Evolutionary conservation across 2,329 filamentous ascomycete genomes (phyloP).

Genomic region (Xylaria sp.): DNA sequence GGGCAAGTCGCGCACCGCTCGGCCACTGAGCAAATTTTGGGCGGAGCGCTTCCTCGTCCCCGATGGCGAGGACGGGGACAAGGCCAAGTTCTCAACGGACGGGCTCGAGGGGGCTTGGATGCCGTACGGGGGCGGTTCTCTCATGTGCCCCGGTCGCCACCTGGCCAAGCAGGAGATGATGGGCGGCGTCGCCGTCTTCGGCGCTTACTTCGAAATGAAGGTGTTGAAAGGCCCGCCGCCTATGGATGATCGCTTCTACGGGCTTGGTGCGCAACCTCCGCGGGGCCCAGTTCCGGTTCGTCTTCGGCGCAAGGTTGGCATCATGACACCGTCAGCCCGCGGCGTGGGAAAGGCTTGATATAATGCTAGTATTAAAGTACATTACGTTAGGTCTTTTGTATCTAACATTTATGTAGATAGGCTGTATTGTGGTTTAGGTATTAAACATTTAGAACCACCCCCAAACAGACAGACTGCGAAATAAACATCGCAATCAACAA

Average conservation of each 20-base stretch:
- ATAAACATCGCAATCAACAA: too few relatives aligned
- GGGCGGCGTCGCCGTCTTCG: background rate
- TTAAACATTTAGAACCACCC: too few relatives aligned
- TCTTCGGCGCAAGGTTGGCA: conserved; percentile 22
- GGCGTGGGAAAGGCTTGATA: too few relatives aligned
- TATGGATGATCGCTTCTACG: conserved; percentile 23
- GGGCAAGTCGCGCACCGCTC: background rate
- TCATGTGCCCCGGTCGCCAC: conserved; percentile 39
- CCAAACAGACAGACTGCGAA: too few relatives aligned
- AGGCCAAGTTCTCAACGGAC: conserved; percentile 16
- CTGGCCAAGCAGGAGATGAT: conserved; percentile 32
- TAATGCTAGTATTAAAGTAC: too few relatives aligned
- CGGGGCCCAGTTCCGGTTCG: conserved; percentile 12
- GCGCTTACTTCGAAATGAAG: background rate
- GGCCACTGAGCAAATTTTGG: background rate
- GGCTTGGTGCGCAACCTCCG: conserved; percentile 20
- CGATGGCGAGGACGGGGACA: background rate
- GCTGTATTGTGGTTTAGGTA: too few relatives aligned
- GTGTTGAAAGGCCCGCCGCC: conserved; percentile 11
- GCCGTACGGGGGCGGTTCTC: conserved; percentile 37
- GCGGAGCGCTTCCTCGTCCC: background rate
- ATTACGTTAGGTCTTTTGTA: too few relatives aligned
- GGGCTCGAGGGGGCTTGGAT: conserved; percentile 37
- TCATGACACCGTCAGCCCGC: background rate
- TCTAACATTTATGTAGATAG: too few relatives aligned